Evolutionary conservation across 2,329 filamentous ascomycete species (phyloP).

Genomic region (Aspergillus fructus): DNA sequence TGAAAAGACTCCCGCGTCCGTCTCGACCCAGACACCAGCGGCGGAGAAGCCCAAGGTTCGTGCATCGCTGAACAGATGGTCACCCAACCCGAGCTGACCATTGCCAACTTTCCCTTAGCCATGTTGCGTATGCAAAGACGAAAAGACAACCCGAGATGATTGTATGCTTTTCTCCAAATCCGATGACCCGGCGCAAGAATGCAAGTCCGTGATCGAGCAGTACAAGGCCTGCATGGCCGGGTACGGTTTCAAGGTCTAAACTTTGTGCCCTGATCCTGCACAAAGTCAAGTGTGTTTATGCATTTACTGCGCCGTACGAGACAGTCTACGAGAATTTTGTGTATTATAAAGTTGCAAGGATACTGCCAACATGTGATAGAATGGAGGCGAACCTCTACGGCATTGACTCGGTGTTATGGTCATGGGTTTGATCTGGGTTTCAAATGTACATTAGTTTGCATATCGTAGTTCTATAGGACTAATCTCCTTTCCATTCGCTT

Average conservation of each 20-base stretch:
- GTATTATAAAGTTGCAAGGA: conserved; percentile 1
- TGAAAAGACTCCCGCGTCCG: conserved; percentile 25
- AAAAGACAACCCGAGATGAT: conserved; percentile 90
- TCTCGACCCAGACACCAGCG: conserved; percentile 21
- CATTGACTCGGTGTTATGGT: conserved; percentile 16
- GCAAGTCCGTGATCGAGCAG: conserved; percentile 75
- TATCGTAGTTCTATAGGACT: conserved; percentile 11
- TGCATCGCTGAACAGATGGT: neutral
- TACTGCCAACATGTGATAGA: neutral
- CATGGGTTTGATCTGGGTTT: conserved; percentile 10
- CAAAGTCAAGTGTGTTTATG: neutral
- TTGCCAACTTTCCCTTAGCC: conserved; percentile 56
- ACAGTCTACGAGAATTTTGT: neutral
- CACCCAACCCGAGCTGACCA: neutral
- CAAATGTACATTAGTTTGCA: conserved; percentile 16
- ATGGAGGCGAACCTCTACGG: neutral
- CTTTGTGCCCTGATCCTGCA: neutral
- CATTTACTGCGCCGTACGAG: neutral
- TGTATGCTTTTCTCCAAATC: conserved; percentile 97
- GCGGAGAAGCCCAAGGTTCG: conserved; percentile 42
- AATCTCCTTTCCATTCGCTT: conserved; percentile 4
- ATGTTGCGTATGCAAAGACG: conserved; percentile 95
- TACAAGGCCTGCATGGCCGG: conserved; percentile 92
- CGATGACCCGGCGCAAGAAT: conserved; percentile 75
- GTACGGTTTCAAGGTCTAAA: conserved; percentile 74